Conservation (phyloP, 75 land plant species). For the Larix kaempferi region DNA sequence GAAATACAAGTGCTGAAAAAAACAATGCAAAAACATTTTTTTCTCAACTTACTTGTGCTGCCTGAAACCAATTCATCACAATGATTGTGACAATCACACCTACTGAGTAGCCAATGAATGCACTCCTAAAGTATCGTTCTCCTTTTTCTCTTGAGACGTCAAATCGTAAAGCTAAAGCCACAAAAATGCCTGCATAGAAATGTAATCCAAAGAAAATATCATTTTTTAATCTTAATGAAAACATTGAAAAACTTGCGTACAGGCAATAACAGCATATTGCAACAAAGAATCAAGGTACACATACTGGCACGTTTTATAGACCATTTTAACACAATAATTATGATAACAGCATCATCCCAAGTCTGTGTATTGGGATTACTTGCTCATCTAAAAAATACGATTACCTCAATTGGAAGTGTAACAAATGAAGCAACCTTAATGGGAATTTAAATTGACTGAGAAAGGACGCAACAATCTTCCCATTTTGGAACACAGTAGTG, state of each 20-base stretch:
- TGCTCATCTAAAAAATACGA: no score
- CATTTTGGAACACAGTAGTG: no score
- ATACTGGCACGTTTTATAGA: no score
- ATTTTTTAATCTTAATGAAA: background rate
- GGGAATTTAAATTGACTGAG: no score
- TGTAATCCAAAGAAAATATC: background rate
- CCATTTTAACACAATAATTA: no score
- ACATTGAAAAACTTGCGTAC: background rate
- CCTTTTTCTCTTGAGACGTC: slow-evolving; percentile 80
- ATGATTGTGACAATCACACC: slow-evolving; percentile 82
- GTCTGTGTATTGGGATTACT: no score
- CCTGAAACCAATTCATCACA: slow-evolving; percentile 99
- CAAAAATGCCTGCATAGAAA: slow-evolving; percentile 80
- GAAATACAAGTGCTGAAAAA: slow-evolving; percentile 41
- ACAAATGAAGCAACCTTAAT: no score
- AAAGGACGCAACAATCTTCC: no score
- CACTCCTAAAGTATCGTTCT: slow-evolving; percentile 84
- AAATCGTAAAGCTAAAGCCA: slow-evolving; percentile 96
- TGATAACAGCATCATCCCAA: no score
- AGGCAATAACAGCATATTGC: background rate
- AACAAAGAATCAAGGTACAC: background rate
- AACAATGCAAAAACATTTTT: background rate
- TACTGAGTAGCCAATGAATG: slow-evolving; percentile 80
- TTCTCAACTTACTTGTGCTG: slow-evolving; percentile 78
- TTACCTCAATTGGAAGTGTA: no score